Evolutionary conservation across 305 asterid species (phyloP), one percentile per base, ranked within the genome.

Genomic region (Stenogyne calaminthoides): DNA sequence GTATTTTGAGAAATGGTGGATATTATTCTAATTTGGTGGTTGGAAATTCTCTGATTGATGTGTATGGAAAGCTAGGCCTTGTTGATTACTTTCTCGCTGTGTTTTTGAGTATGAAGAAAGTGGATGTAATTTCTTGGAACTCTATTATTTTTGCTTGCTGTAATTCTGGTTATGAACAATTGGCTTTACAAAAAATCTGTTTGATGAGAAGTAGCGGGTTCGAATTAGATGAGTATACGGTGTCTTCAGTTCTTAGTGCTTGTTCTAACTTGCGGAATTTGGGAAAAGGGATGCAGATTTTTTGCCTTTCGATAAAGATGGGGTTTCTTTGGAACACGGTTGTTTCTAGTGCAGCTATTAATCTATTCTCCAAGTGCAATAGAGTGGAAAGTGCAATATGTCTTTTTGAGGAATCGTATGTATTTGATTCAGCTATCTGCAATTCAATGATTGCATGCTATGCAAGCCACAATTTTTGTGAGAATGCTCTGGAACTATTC

Each of bases 51-150:
- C 59, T 91, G 60, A 82, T 89, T 46, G 92, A 87, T 80, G 79
- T 77, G 78, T 89, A 91, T 81, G 91, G 97, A 49, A 91, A 86
- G 79, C 76, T 76, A 60, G 97, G 96, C 37, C 66, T 87, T 32
- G 81, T 84, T 36, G 87, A 82, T 60, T 89, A 84, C 82, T 89
- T 91, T 68, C 58, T 86, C 75, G 78, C 83, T 19, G 89, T 89
- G 64, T 87, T 91, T 75, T 71, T 57, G 10, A 68, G 72, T 61
- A 89, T 89, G 97, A 80, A 84, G 69, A 82, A 73, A 58, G 84
- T 89, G 77, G 97, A 91, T 76, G 64, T 80, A 12, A 76, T 88
- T 77, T 88, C 95, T 57, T 90, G 95, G 95, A 90, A 90, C 69
- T 88, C 97, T n/a, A 49, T 88, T 74, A 90, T 90, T 67, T 88